Percentiles rank a stretch among this genome's conserved stretches.
Evolutionary conservation across 2,329 filamentous ascomycete genomes (phyloP).

Genomic region (Gnomoniopsis smithogilvyi): DNA sequence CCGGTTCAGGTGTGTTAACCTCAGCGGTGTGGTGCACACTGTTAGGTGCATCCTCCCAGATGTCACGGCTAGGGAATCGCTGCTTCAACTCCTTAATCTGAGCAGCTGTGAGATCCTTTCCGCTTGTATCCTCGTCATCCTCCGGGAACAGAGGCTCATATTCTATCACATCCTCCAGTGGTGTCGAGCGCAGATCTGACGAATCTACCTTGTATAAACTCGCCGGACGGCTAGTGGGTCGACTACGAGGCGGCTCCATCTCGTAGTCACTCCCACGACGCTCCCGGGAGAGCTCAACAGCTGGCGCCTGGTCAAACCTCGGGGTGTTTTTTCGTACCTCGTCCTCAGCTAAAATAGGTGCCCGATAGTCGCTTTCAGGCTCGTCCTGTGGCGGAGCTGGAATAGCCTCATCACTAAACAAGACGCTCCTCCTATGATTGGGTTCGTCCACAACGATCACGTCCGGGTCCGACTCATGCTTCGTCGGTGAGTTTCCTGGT

Average conservation of each 20-base stretch:
- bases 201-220: conserved; percentile 59
- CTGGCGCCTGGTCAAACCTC: conserved; percentile 70
- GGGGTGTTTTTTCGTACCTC: conserved; percentile 74
- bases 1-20: conserved; percentile 74
- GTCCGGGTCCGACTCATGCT: conserved; percentile 28
- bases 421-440: conserved; percentile 39
- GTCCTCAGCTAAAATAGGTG: conserved; percentile 85
- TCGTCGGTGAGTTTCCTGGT: conserved; percentile 29
- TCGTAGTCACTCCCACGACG: conserved; percentile 59
- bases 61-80: conserved; percentile 86
- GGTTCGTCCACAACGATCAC: conserved; percentile 79
- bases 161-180: conserved; percentile 83
- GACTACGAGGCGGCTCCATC: conserved; percentile 52
- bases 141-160: conserved; percentile 94
- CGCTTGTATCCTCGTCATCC: conserved; percentile 54
- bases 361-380: conserved; percentile 61
- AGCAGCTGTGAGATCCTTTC: conserved; percentile 32
- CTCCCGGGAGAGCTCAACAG: conserved; percentile 71
- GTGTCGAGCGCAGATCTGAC: conserved; percentile 59
- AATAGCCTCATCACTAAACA: conserved; percentile 37
- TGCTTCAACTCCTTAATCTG: conserved; percentile 53
- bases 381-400: conserved; percentile 47
- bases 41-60: conserved; percentile 94
- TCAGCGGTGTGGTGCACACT: conserved; percentile 77
- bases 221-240: conserved; percentile 60